These are phyloP conservation scores for Leccinum rimulosum DNA, from an alignment of 768 basidiomycete species.

Conservation along the genomic window DNA sequence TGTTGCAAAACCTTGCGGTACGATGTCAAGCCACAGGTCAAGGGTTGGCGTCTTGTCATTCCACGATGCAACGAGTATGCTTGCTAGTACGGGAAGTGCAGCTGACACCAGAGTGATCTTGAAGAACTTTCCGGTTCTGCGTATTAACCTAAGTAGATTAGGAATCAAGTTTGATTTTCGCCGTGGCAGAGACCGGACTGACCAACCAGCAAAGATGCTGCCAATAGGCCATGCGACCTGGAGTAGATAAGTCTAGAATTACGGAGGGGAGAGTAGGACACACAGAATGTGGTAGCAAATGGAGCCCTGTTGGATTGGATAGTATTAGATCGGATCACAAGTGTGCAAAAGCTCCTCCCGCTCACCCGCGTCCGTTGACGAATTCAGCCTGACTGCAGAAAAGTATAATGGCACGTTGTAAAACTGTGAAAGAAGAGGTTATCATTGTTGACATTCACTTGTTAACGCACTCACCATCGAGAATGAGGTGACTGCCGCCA, in stretches of 20 bases:
- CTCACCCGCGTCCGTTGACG: background rate
- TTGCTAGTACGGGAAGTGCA: too few relatives aligned
- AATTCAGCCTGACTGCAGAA: background rate
- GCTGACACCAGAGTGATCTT: too few relatives aligned
- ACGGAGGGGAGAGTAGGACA: background rate
- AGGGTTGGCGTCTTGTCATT: too few relatives aligned
- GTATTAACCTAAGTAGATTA: too few relatives aligned
- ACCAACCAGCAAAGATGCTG: too few relatives aligned
- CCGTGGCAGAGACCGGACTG: too few relatives aligned
- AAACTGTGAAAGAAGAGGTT: background rate
- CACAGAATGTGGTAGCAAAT: background rate
- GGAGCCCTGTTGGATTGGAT: background rate
- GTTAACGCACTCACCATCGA: background rate
- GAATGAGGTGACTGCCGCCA: background rate
- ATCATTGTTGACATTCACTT: background rate
- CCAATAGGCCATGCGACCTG: background rate
- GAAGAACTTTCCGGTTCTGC: too few relatives aligned
- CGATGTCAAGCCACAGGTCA: too few relatives aligned
- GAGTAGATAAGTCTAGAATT: background rate
- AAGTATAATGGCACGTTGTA: background rate
- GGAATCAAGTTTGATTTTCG: too few relatives aligned
- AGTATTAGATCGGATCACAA: background rate
- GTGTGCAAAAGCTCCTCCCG: background rate
- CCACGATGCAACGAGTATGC: too few relatives aligned
- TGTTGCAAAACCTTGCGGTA: too few relatives aligned